Evolutionary conservation across 1,139 yeast genomes (phyloP).

Genomic region (Meyerozyma sp.): DNA sequence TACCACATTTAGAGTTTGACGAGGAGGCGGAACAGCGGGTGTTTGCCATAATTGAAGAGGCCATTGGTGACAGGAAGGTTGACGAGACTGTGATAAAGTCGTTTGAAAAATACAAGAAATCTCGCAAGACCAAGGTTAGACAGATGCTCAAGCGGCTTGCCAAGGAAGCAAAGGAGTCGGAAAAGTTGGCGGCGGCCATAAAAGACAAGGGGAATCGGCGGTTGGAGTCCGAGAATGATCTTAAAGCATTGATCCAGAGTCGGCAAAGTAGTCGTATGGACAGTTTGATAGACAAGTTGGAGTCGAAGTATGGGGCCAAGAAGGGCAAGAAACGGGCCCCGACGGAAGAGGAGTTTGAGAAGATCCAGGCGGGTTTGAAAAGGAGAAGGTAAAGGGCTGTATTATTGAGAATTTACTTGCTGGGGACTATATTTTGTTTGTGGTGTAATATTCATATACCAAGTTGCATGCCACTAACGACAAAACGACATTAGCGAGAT

Average conservation of each 20-base stretch:
- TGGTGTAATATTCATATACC: too few species aligned
- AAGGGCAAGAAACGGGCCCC: constrained; percentile 30
- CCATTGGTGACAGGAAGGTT: constrained; percentile 28
- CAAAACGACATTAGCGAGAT: too few species aligned
- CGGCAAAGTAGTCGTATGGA: constrained; percentile 10
- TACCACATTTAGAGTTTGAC: constrained; percentile 71
- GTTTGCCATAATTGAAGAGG: constrained; percentile 42
- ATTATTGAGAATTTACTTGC: too few species aligned
- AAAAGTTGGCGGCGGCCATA: constrained; percentile 47
- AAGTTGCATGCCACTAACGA: too few species aligned
- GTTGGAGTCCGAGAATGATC: constrained; percentile 34
- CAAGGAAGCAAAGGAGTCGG: constrained; percentile 68
- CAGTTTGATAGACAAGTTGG: constrained; percentile 27
- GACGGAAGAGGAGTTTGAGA: constrained; percentile 39
- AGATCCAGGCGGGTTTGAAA: constrained; percentile 22
- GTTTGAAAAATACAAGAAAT: constrained; percentile 52
- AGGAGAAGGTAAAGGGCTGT: constrained; percentile 4
- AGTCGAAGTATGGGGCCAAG: constrained; percentile 47
- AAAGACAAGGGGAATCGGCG: constrained; percentile 28
- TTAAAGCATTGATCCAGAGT: constrained; percentile 47
- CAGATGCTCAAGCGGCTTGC: constrained; percentile 43
- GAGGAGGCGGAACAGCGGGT: constrained; percentile 58
- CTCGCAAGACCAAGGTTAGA: constrained; percentile 40
- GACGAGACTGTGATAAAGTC: constrained; percentile 23
- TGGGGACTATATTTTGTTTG: too few species aligned